A percentile compares a stretch with the other conserved stretches of the same genome.
Evolutionary conservation across 2,329 filamentous ascomycete genomes (phyloP).

Genomic region (Penicillium brevicompactum): DNA sequence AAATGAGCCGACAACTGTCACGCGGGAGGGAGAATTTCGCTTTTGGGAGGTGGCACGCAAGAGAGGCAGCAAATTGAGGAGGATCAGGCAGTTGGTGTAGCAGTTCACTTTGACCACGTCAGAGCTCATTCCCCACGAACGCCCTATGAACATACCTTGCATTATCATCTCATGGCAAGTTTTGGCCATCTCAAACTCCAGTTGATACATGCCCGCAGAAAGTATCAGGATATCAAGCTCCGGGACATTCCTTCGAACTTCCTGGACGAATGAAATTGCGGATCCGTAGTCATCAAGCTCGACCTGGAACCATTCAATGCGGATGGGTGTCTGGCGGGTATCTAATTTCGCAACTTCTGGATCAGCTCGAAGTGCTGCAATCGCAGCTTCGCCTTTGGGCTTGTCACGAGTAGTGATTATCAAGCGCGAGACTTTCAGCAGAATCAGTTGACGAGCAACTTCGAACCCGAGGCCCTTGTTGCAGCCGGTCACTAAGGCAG

Average conservation of each 20-base stretch:
- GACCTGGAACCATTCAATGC: conserved; percentile 52
- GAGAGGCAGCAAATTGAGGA: conserved; percentile 16
- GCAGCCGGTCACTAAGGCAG: background rate
- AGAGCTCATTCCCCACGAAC: background rate
- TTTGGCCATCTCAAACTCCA: conserved; percentile 16
- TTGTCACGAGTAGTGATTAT: conserved; percentile 50
- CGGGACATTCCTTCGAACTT: conserved; percentile 11
- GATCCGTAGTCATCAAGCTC: conserved; percentile 42
- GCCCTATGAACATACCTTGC: background rate
- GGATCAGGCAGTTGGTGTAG: conserved; percentile 20
- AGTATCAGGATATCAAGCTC: conserved; percentile 20
- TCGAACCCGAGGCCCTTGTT: conserved; percentile 49
- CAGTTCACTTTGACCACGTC: conserved; percentile 22
- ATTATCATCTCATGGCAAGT: conserved; percentile 20
- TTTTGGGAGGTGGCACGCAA: conserved; percentile 11
- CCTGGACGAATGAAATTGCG: conserved; percentile 10
- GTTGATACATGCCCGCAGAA: conserved; percentile 16
- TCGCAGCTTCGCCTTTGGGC: conserved; percentile 7
- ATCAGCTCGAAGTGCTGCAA: conserved; percentile 25
- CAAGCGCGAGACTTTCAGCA: conserved; percentile 44
- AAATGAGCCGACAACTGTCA: conserved; percentile 19
- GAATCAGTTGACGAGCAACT: conserved; percentile 43
- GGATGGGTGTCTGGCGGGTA: conserved; percentile 24
- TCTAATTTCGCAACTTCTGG: conserved; percentile 41
- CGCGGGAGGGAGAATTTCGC: conserved; percentile 8